These are phyloP conservation scores for Suhomyces kilbournensis DNA, from an alignment of 805 yeast genomes.

Conservation along the genomic window DNA sequence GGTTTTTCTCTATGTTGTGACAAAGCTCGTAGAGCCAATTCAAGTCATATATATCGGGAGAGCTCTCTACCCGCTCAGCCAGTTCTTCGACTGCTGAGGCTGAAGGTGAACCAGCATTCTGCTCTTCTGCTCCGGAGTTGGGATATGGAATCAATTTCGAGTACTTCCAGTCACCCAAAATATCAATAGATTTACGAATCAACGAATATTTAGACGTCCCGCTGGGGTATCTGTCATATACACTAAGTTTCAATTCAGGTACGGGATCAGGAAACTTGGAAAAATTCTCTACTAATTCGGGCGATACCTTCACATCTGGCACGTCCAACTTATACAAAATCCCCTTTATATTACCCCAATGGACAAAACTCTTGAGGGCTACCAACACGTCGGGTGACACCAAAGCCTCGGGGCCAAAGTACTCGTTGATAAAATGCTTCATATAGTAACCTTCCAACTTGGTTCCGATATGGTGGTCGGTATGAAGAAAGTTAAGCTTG, in stretches of 20 bases:
- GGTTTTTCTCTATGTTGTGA: constrained; percentile 44
- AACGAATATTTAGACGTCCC: constrained; percentile 50
- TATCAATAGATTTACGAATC: constrained; percentile 37
- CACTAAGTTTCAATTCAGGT: constrained; percentile 35
- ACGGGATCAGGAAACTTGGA: constrained; percentile 41
- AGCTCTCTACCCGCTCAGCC: neutral
- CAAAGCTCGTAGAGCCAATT: constrained; percentile 40
- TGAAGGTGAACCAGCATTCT: neutral
- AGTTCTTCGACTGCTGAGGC: neutral
- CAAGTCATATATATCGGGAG: constrained; percentile 18
- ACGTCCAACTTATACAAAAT: constrained; percentile 41
- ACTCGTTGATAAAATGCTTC: constrained; percentile 33
- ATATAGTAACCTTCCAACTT: constrained; percentile 45
- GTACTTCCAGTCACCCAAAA: constrained; percentile 34
- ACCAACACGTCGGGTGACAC: constrained; percentile 41
- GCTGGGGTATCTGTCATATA: constrained; percentile 48
- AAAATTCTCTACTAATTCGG: constrained; percentile 28
- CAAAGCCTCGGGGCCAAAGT: constrained; percentile 40
- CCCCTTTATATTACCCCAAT: constrained; percentile 55
- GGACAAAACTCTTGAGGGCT: constrained; percentile 50
- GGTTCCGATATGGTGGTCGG: constrained; percentile 56
- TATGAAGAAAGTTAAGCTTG: constrained; percentile 51
- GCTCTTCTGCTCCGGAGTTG: neutral
- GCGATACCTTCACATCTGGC: constrained; percentile 34
- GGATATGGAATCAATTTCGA: constrained; percentile 42